phyloP scores from a whole-genome alignment of 2,329 filamentous ascomycete genomes.

The Trichoderma aggressivum region DNA sequence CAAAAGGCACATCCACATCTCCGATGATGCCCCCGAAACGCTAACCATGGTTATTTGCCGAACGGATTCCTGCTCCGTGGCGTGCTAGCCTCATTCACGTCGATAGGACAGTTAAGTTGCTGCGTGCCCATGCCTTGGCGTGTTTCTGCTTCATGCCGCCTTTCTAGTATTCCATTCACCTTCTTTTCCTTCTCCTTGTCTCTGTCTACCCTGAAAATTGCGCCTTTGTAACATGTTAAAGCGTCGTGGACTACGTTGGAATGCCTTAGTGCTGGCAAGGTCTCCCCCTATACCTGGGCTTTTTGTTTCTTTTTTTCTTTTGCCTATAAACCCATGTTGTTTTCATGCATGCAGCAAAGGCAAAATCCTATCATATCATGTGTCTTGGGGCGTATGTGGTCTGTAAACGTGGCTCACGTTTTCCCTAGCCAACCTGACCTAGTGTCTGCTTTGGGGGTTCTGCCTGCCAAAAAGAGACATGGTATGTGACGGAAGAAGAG shows the following conservation, averaged over 20 bases:
- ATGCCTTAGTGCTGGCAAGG: not conserved
- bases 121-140: not conserved
- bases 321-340: not conserved
- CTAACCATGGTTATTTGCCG: slow-evolving; percentile 8
- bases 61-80: not conserved
- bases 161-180: not conserved
- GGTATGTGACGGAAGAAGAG: not conserved
- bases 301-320: not conserved
- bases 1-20: slow-evolving; percentile 9
- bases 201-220: not conserved
- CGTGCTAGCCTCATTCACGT: not conserved
- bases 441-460: not conserved
- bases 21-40: slow-evolving; percentile 6
- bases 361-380: not conserved
- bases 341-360: not conserved
- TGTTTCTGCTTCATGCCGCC: not conserved
- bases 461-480: not conserved
- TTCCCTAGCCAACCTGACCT: not conserved
- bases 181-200: not conserved
- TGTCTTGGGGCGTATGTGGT: not conserved
- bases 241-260: not conserved
- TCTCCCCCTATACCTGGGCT: not conserved
- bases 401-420: not conserved
- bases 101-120: not conserved
- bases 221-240: not conserved